phyloP scores from a whole-genome alignment of 164 flowering plant genomes.

The grape (Vitis vinifera) region DNA sequence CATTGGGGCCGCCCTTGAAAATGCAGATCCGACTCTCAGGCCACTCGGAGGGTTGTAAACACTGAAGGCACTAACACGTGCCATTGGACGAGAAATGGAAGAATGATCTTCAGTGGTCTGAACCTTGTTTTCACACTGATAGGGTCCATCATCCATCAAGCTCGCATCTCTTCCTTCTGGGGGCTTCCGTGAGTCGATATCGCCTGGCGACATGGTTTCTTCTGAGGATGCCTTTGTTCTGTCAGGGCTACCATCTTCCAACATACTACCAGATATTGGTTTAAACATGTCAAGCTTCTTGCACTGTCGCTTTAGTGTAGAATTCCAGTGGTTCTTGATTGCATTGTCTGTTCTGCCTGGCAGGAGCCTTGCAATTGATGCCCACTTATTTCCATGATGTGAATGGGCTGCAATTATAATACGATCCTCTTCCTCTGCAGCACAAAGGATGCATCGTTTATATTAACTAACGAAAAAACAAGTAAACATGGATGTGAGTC shows the following conservation, averaged over 20 bases:
- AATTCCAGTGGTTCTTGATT: slow-evolving; percentile 56
- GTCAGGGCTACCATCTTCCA: slow-evolving; percentile 23
- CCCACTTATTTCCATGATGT: slow-evolving; percentile 52
- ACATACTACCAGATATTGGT: slow-evolving; percentile 3
- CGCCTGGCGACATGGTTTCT: slow-evolving; percentile 30
- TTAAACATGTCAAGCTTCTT: slow-evolving; percentile 15
- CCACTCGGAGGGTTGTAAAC: slow-evolving; percentile 27
- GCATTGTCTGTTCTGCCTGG: slow-evolving; percentile 56
- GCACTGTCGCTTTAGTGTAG: slow-evolving; percentile 38
- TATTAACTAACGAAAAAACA: too few species aligned
- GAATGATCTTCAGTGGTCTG: slow-evolving; percentile 11
- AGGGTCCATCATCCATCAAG: slow-evolving; percentile 7
- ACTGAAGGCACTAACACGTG: slow-evolving; percentile 51
- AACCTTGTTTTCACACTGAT: slow-evolving; percentile 13
- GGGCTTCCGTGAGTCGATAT: slow-evolving; percentile 14
- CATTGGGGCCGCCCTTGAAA: slow-evolving; percentile 18
- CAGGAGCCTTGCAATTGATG: slow-evolving; percentile 43
- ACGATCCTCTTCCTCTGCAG: slow-evolving; percentile 49
- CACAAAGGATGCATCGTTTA: not conserved
- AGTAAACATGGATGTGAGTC: too few species aligned
- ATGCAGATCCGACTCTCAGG: slow-evolving; percentile 8
- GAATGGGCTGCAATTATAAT: slow-evolving; percentile 42
- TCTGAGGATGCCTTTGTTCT: slow-evolving; percentile 35
- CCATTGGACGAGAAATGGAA: slow-evolving; percentile 36
- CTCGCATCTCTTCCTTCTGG: slow-evolving; percentile 21